phyloP scores from a whole-genome alignment of 176 grass and related monocot species.

The Olyra latifolia region DNA sequence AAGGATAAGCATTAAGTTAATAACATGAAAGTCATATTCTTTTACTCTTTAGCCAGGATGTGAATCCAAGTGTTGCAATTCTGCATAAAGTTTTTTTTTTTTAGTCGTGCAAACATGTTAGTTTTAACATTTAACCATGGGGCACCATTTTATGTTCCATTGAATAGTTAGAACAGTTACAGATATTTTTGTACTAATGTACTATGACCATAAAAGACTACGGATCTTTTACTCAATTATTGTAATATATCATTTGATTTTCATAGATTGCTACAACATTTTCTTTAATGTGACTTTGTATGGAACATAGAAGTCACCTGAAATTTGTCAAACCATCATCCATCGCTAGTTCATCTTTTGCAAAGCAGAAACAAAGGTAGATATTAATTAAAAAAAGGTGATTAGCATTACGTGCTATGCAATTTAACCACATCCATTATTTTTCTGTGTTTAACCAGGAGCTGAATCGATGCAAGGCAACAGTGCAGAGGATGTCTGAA shows the following conservation, averaged over 20 bases:
- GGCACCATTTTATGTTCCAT: background rate
- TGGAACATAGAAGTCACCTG: background rate
- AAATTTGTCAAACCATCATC: background rate
- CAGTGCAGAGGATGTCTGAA: background rate
- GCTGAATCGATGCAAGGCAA: background rate
- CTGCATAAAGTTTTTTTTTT: background rate
- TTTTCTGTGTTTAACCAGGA: background rate
- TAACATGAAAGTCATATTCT: background rate
- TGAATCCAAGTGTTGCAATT: background rate
- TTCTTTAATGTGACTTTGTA: background rate
- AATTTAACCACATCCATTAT: background rate
- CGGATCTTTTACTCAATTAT: no score
- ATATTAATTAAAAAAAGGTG: background rate
- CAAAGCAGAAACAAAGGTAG: background rate
- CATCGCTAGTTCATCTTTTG: background rate
- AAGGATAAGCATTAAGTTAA: background rate
- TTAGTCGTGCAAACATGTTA: background rate
- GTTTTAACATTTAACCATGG: slow-evolving; percentile 6
- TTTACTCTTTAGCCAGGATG: background rate
- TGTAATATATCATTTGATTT: background rate
- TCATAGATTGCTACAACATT: slow-evolving; percentile 1
- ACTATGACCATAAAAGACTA: background rate
- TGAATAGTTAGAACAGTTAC: slow-evolving; percentile 5
- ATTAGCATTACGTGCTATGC: background rate
- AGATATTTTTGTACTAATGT: background rate